Percentiles rank a stretch among this genome's conserved stretches.
phyloP scores from a whole-genome alignment of 768 basidiomycete genomes.

The Leccinum obscurum region DNA sequence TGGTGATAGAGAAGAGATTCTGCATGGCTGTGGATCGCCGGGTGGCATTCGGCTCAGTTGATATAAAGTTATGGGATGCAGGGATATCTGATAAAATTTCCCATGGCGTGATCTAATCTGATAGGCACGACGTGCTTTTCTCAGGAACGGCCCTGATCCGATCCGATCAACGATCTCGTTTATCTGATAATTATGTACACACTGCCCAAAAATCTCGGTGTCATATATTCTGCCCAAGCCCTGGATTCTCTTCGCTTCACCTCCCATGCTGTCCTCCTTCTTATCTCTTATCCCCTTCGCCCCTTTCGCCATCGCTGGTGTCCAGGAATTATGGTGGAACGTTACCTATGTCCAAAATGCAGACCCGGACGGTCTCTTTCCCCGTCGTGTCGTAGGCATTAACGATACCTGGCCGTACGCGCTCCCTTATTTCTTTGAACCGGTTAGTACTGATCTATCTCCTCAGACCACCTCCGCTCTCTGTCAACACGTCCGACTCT shows the following conservation, averaged over 20 bases:
- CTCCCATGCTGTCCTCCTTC: constrained; percentile 2
- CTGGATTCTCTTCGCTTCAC: not conserved
- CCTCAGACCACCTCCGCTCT: constrained; percentile 76
- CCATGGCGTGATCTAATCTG: constrained; percentile 1
- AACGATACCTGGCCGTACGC: constrained; percentile 94
- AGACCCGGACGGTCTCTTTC: constrained; percentile 81
- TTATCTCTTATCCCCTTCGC: constrained; percentile 25
- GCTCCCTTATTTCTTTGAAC: not conserved
- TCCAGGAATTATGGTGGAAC: constrained; percentile 87
- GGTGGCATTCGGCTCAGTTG: not conserved
- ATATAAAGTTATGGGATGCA: not conserved
- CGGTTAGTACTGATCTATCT: not conserved
- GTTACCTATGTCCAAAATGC: constrained; percentile 78
- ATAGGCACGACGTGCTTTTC: not conserved
- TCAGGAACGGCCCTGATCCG: not conserved
- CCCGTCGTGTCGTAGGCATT: constrained; percentile 80
- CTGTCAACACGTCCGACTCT: constrained; percentile 68
- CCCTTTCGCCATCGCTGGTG: constrained; percentile 53
- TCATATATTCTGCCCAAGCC: not conserved
- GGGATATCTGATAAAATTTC: constrained; percentile 8
- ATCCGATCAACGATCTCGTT: not conserved
- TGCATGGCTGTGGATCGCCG: constrained; percentile 1
- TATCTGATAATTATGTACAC: constrained; percentile 13
- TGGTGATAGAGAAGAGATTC: constrained; percentile 83
- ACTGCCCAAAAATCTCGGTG: not conserved